phyloP scores from a whole-genome alignment of 2,329 filamentous ascomycete species.

The Huntiella bhutanensis region DNA sequence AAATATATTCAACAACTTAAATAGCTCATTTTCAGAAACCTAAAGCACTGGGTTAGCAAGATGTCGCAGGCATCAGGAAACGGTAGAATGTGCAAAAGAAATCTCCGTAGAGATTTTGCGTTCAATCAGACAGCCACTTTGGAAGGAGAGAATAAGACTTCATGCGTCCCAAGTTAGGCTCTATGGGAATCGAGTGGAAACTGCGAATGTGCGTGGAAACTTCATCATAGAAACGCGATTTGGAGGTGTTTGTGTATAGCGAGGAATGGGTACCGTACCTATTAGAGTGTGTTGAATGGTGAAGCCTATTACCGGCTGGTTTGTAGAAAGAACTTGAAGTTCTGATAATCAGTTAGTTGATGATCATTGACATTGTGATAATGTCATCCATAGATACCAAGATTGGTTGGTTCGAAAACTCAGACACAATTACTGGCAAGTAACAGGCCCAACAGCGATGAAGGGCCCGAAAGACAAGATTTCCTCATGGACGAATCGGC shows the following conservation, averaged over 20 bases:
- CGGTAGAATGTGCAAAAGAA: not conserved
- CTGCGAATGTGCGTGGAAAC: slow-evolving; percentile 63
- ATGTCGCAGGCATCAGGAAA: not conserved
- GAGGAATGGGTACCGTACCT: slow-evolving; percentile 3
- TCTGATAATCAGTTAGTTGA: not conserved
- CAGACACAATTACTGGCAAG: slow-evolving; percentile 85
- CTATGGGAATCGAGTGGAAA: slow-evolving; percentile 64
- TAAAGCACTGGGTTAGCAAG: slow-evolving; percentile 3
- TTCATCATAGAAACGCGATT: slow-evolving; percentile 40
- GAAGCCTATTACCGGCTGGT: not conserved
- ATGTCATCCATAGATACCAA: not conserved
- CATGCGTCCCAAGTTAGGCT: slow-evolving; percentile 52
- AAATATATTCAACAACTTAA: slow-evolving; percentile 10
- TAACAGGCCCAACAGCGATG: slow-evolving; percentile 46
- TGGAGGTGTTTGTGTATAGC: not conserved
- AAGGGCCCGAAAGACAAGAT: slow-evolving; percentile 45
- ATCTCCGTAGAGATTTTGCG: not conserved
- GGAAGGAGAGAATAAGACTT: slow-evolving; percentile 48
- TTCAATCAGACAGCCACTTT: slow-evolving; percentile 45
- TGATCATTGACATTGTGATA: slow-evolving; percentile 7
- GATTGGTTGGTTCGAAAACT: slow-evolving; percentile 19
- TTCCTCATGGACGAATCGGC: slow-evolving; percentile 79
- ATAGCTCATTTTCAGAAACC: slow-evolving; percentile 14
- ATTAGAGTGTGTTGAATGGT: not conserved
- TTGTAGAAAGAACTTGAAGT: not conserved